These are phyloP conservation scores for Pterocarpus macrocarpus DNA, from an alignment of 306 rosid species.

Conservation along the genomic window DNA sequence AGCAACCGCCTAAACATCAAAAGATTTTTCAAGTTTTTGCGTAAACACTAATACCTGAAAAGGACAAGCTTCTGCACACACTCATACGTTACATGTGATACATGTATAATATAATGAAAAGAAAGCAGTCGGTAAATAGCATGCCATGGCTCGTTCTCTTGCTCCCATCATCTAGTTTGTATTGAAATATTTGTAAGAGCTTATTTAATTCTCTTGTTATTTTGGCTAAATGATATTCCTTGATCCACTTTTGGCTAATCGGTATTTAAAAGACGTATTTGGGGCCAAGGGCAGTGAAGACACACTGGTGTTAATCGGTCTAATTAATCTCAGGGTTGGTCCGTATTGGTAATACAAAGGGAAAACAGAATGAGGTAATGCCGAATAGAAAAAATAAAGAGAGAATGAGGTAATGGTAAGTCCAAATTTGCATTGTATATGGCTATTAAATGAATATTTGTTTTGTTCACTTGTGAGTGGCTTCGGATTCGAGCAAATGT, in stretches of 20 bases:
- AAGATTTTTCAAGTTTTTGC: conserved; percentile 3
- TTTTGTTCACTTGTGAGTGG: conserved; percentile 5
- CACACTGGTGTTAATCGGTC: not conserved
- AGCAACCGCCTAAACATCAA: too few relatives aligned
- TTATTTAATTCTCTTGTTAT: not conserved
- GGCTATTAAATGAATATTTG: not conserved
- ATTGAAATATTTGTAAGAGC: not conserved
- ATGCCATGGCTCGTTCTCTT: not conserved
- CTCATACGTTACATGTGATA: not conserved
- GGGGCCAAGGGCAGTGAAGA: not conserved
- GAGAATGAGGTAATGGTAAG: not conserved
- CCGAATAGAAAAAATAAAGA: not conserved
- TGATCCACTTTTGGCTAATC: not conserved
- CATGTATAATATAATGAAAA: not conserved
- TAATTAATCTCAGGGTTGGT: not conserved
- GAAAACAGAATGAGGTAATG: not conserved
- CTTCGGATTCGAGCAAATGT: not conserved
- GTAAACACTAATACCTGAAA: not conserved
- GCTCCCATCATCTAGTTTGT: not conserved
- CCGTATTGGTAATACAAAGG: not conserved
- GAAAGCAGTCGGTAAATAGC: not conserved
- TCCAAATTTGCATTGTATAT: not conserved
- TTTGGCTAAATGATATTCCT: not conserved
- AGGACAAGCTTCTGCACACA: not conserved
- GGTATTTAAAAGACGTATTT: not conserved